Base-by-base conservation (phyloP, 2,329 filamentous ascomycete species). In the Paracamarosporium sp. region DNA sequence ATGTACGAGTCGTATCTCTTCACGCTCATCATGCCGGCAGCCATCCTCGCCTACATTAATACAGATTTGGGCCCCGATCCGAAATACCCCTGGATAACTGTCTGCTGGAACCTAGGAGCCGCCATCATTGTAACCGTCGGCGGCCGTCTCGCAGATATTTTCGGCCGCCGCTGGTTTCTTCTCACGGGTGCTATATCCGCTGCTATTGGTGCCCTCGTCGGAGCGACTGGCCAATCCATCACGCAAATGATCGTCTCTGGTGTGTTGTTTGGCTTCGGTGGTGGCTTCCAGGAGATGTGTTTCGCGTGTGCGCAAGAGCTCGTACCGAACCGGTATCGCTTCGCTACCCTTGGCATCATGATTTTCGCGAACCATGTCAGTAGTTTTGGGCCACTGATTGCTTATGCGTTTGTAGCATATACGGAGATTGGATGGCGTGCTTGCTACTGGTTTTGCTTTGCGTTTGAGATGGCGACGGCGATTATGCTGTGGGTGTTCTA, bases 31-130 rank as follows among this genome's bases (percentile, higher is more conserved):
- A 76, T 76, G 50, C 74, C 74, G 8, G 68, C 72, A 12, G 68
- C 72, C 4, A 69, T 73, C 4, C 68, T 76, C 6, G 64, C 67
- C 51, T 73, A 70, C 56, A 73, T 76, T 59, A 75, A 76, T 50
- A 68, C 72, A 12, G 71, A 74, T 22, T 66, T 76, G 9, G 74
- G 74, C 1, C 73, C 74, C 1, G 70, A 73, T 44, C 66, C 72
- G 2, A 73, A 69, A 47, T 74, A 72, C 13, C 68, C 70, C 8
- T 78, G 75, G 75, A 77, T 77, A 27, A 74, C 73, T 2, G n/a
- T 70, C 50, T 50, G 36, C 35, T 63, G 61, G 61, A 63, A 63
- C 27, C 67, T 77, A 6, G 73, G 69, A 20, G 75, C 70, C 15
- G 67, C 74, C 28, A 69, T 76, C 41, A 66, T 77, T 24, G 70